These are phyloP conservation scores for Periconia digitata DNA, from an alignment of 2,329 filamentous ascomycete species.

Conservation along the genomic window DNA sequence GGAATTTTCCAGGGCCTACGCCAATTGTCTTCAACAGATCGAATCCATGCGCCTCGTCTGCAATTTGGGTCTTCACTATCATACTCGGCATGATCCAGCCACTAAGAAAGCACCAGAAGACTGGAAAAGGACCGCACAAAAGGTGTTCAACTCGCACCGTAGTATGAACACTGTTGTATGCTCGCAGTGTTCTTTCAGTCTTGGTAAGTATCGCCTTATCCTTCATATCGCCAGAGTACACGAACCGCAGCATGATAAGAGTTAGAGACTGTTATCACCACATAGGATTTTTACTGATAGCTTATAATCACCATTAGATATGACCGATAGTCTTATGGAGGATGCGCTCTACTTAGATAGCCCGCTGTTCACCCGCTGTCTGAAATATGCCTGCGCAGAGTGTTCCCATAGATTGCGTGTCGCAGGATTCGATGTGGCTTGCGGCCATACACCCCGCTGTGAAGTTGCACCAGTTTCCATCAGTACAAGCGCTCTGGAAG, in stretches of 20 bases:
- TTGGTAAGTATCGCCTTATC: background rate
- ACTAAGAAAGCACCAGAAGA: slow-evolving; percentile 3
- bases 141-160: slow-evolving; percentile 15
- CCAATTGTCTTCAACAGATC: slow-evolving; percentile 51
- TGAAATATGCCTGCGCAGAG: slow-evolving; percentile 16
- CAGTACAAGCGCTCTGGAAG: slow-evolving; percentile 8
- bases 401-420: slow-evolving; percentile 10
- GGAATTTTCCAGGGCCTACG: slow-evolving; percentile 25
- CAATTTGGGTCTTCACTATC: slow-evolving; percentile 49
- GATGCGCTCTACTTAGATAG: slow-evolving; percentile 1
- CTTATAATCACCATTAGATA: slow-evolving; percentile 1
- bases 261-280: too few relatives aligned
- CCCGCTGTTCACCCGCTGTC: slow-evolving; percentile 14
- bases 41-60: slow-evolving; percentile 51
- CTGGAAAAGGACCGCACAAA: slow-evolving; percentile 11
- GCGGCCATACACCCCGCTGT: slow-evolving; percentile 15
- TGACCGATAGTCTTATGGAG: slow-evolving; percentile 6
- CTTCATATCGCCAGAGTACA: too few relatives aligned
- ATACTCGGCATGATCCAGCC: slow-evolving; percentile 9
- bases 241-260: too few relatives aligned
- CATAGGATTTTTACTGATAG: too few relatives aligned
- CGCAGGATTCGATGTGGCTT: slow-evolving; percentile 9
- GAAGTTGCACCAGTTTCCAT: slow-evolving; percentile 13
- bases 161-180: slow-evolving; percentile 15
- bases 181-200: slow-evolving; percentile 12